Evolutionary conservation across 306 rosid species (phyloP).

Genomic region (Castanospermum australe): DNA sequence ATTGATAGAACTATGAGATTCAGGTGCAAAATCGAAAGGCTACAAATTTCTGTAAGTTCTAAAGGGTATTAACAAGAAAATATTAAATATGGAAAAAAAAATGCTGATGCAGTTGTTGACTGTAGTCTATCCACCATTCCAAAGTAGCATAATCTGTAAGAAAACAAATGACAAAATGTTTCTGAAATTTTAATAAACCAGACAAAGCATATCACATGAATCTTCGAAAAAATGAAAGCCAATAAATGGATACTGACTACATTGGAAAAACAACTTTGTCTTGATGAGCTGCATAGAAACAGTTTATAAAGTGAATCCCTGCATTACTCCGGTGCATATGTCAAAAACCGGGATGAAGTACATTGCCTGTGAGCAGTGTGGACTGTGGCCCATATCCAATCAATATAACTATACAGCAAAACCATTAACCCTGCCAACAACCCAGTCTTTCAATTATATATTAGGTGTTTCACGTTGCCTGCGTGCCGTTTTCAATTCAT

Average conservation of each 20-base stretch:
- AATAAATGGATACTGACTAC: background rate
- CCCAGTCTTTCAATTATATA: background rate
- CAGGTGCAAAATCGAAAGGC: background rate
- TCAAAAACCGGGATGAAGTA: background rate
- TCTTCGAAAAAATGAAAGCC: background rate
- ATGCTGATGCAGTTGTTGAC: background rate
- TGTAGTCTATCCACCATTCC: background rate
- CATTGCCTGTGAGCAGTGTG: background rate
- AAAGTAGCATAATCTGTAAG: background rate
- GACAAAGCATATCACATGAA: background rate
- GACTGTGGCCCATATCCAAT: background rate
- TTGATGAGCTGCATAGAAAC: background rate
- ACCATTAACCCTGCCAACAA: background rate
- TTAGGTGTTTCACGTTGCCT: background rate
- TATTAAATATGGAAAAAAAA: background rate
- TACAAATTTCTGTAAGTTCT: background rate
- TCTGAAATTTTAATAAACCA: background rate
- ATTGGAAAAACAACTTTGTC: background rate
- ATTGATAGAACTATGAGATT: constrained; percentile 3
- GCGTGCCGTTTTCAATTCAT: background rate
- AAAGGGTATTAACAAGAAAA: background rate
- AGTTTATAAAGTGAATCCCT: background rate
- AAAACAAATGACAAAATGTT: background rate
- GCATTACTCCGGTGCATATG: background rate
- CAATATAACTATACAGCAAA: background rate